Conservation (phyloP, 371 early-diverging fungal species). For the Mucor mucedo region DNA sequence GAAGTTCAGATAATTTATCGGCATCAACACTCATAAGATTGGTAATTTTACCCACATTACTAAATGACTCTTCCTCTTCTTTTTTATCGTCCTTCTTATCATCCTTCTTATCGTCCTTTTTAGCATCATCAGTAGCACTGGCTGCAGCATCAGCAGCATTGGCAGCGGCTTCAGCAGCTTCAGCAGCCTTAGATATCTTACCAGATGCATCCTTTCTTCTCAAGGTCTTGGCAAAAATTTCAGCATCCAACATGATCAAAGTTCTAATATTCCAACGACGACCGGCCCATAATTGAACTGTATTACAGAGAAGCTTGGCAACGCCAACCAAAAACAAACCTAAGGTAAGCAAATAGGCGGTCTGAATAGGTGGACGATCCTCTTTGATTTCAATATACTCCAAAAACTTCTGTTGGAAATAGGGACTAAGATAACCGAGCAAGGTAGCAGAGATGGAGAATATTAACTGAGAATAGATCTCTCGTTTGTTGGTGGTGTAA, state of each 20-base stretch:
- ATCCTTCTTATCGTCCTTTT: too few relatives aligned
- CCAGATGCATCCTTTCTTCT: constrained; percentile 56
- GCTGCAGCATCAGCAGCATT: constrained; percentile 20
- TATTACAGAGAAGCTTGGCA: constrained; percentile 40
- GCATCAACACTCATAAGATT: constrained; percentile 86
- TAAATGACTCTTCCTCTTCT: constrained; percentile 28
- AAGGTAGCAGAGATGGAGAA: constrained; percentile 42
- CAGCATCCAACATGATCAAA: constrained; percentile 53
- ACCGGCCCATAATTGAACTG: constrained; percentile 51
- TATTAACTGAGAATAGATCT: constrained; percentile 38
- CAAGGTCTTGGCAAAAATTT: constrained; percentile 56
- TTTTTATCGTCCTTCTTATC: constrained; percentile 10
- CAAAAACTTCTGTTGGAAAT: constrained; percentile 51
- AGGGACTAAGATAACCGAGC: constrained; percentile 42
- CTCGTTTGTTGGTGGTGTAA: constrained; percentile 30
- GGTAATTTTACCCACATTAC: constrained; percentile 73
- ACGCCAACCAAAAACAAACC: constrained; percentile 53
- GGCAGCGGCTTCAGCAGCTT: background rate
- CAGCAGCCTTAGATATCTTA: constrained; percentile 24
- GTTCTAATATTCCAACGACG: constrained; percentile 56
- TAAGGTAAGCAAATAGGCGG: constrained; percentile 51
- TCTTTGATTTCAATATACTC: constrained; percentile 41
- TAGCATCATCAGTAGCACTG: background rate
- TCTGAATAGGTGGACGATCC: constrained; percentile 28
- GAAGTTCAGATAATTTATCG: constrained; percentile 50